phyloP scores from a whole-genome alignment of 192 early-diverging fungal species.

The Allomyces arbusculus region DNA sequence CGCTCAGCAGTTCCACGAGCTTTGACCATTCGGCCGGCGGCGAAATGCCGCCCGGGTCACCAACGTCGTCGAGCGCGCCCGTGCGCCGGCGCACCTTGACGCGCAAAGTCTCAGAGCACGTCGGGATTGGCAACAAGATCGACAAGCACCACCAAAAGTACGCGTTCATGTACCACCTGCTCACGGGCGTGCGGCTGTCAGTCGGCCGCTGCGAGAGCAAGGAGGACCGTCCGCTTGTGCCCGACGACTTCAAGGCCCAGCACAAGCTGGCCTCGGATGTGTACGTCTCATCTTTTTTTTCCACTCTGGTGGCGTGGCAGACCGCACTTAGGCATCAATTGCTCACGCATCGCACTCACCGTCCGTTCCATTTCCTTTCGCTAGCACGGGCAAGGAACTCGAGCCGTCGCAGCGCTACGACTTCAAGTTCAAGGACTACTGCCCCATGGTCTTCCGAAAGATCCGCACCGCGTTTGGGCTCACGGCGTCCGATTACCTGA shows the following conservation, averaged over 20 bases:
- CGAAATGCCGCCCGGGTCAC: not conserved
- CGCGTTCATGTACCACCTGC: constrained; percentile 96
- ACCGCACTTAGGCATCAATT: not conserved
- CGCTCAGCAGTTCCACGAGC: too few relatives aligned
- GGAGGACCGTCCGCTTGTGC: constrained; percentile 40
- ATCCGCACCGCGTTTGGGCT: constrained; percentile 74
- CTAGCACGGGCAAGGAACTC: constrained; percentile 72
- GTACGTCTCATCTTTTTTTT: constrained; percentile 17
- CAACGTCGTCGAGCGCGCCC: not conserved
- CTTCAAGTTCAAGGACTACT: constrained; percentile 99
- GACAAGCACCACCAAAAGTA: constrained; percentile 87
- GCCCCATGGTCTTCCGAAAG: constrained; percentile 86
- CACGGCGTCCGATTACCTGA: constrained; percentile 79
- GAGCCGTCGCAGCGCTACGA: constrained; percentile 88
- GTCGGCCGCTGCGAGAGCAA: constrained; percentile 75
- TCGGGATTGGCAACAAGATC: constrained; percentile 58
- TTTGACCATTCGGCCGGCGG: too few relatives aligned
- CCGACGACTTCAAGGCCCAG: constrained; percentile 63
- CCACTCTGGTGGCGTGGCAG: not conserved
- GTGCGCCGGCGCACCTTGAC: not conserved
- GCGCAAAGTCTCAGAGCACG: not conserved
- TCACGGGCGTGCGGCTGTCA: constrained; percentile 32
- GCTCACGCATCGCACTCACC: not conserved
- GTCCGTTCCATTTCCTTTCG: too few relatives aligned
- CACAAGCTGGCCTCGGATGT: constrained; percentile 95